Evolutionary conservation across 202 grass and related monocot species (phyloP).

Genomic region (Carex sylvatica): DNA sequence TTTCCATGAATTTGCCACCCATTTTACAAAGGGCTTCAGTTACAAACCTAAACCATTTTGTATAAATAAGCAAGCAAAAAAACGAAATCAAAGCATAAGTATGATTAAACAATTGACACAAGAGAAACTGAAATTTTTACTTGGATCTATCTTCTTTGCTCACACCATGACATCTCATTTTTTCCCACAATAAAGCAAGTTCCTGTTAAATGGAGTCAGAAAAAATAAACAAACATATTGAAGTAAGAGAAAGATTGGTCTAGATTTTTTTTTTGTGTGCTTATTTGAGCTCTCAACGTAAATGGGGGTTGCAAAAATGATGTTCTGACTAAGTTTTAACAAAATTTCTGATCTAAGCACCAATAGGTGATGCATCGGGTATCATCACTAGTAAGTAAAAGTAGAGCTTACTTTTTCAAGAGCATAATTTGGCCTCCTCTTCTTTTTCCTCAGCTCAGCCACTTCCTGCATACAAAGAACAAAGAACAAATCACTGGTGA

Average conservation of each 20-base stretch:
- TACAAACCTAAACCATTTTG: slow-evolving; percentile 59
- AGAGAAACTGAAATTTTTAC: slow-evolving; percentile 34
- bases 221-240: not conserved
- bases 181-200: slow-evolving; percentile 77
- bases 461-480: slow-evolving; percentile 54
- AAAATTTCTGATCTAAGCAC: not conserved
- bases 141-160: slow-evolving; percentile 70
- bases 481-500: not conserved
- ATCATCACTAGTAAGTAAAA: not conserved
- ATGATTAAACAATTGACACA: not conserved
- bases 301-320: not conserved
- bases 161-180: slow-evolving; percentile 68
- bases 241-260: not conserved
- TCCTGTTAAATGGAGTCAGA: slow-evolving; percentile 44
- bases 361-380: not conserved
- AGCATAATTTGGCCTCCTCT: slow-evolving; percentile 67
- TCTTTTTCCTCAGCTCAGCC: slow-evolving; percentile 77
- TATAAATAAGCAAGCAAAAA: slow-evolving; percentile 6
- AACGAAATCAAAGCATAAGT: not conserved
- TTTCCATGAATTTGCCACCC: slow-evolving; percentile 76
- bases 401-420: slow-evolving; percentile 61
- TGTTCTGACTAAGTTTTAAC: not conserved
- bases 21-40: slow-evolving; percentile 68
- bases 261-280: not conserved
- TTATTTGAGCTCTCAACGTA: not conserved